These are phyloP conservation scores for Acorus gramineus DNA, from an alignment of 106 monocot genomes.

Conservation along the genomic window DNA sequence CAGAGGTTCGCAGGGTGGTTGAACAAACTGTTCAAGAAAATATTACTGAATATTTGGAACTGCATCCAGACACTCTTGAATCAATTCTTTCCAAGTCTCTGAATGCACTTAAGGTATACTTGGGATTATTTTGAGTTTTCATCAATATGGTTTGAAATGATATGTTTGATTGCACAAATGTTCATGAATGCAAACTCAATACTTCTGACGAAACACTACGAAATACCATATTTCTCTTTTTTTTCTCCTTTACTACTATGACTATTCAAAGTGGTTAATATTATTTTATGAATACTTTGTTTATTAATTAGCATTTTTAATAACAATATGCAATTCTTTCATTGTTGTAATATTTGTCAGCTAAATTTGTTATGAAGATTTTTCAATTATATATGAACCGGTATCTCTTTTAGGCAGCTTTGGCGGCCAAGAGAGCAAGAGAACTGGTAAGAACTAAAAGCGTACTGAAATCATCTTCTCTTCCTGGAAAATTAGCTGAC, in stretches of 20 bases:
- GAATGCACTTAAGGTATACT: conserved; percentile 80
- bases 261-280: too few relatives aligned
- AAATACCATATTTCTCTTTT: too few relatives aligned
- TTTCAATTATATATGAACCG: background rate
- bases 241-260: too few relatives aligned
- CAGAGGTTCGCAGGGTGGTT: conserved; percentile 85
- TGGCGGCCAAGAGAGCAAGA: conserved; percentile 94
- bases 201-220: too few relatives aligned
- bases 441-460: conserved; percentile 94
- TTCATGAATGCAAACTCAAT: too few relatives aligned
- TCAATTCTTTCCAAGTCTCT: conserved; percentile 84
- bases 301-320: too few relatives aligned
- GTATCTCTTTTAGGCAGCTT: conserved; percentile 55
- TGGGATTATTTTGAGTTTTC: background rate
- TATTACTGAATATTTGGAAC: conserved; percentile 82
- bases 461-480: conserved; percentile 90
- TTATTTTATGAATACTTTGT: too few relatives aligned
- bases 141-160: background rate
- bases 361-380: background rate
- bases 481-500: conserved; percentile 95
- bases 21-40: conserved; percentile 91
- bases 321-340: too few relatives aligned
- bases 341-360: background rate
- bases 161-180: too few relatives aligned
- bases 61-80: conserved; percentile 80